phyloP scores from a whole-genome alignment of 495 filamentous ascomycete species.

The Symbiotaphrina buchneri region DNA sequence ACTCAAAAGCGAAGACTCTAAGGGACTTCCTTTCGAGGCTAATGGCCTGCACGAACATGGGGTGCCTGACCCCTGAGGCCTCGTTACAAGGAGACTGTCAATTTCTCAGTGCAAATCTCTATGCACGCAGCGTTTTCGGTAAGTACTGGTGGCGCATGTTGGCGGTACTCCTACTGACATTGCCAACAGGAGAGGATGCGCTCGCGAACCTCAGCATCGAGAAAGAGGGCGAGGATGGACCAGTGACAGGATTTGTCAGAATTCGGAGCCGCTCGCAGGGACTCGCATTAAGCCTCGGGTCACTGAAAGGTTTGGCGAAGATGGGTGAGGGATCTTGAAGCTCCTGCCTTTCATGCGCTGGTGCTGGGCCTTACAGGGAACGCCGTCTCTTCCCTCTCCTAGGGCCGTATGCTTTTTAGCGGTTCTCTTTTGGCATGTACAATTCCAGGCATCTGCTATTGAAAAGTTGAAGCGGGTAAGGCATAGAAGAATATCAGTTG shows the following conservation, averaged over 20 bases:
- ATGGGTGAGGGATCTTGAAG: constrained; percentile 11
- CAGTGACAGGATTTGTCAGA: constrained; percentile 94
- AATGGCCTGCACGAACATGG: constrained; percentile 98
- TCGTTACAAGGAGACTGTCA: constrained; percentile 94
- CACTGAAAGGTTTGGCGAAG: constrained; percentile 86
- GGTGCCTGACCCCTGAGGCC: constrained; percentile 87
- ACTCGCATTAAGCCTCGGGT: constrained; percentile 79
- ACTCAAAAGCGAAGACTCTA: constrained; percentile 81
- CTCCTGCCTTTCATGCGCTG: too few species aligned
- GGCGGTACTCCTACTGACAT: too few species aligned
- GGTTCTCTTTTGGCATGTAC: too few species aligned
- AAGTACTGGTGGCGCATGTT: constrained; percentile 26
- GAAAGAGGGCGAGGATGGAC: constrained; percentile 87
- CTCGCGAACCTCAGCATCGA: constrained; percentile 95
- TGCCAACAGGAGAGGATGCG: constrained; percentile 92
- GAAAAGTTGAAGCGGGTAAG: too few species aligned
- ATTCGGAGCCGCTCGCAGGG: constrained; percentile 97
- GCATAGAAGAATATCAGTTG: too few species aligned
- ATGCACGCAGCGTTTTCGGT: constrained; percentile 97
- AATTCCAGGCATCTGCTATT: too few species aligned
- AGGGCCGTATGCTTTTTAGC: too few species aligned
- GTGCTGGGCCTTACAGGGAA: too few species aligned
- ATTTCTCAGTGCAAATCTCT: constrained; percentile 92
- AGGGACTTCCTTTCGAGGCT: constrained; percentile 85
- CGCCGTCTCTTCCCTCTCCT: background rate